phyloP scores from a whole-genome alignment of 1,284 basidiomycete species.

The Tilletia walkeri region DNA sequence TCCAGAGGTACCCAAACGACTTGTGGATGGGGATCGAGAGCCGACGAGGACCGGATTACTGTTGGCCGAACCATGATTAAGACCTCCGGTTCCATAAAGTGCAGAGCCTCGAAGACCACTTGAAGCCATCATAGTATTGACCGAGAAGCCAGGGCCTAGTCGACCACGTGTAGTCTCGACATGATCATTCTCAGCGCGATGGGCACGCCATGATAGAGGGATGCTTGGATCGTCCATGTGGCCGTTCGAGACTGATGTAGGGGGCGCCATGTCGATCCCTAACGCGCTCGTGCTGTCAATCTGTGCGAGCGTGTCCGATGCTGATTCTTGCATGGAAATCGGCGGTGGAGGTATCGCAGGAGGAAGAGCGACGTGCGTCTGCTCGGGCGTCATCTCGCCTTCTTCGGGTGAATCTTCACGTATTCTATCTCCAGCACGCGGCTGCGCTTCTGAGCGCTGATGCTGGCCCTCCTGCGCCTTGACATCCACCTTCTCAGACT shows the following conservation, averaged over 20 bases:
- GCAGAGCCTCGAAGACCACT: too few relatives aligned
- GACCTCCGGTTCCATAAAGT: too few relatives aligned
- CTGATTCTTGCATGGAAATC: too few relatives aligned
- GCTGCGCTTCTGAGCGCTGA: not conserved
- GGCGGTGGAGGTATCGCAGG: too few relatives aligned
- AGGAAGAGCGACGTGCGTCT: too few relatives aligned
- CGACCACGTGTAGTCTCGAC: not conserved
- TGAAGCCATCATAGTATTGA: not conserved
- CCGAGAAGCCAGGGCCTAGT: not conserved
- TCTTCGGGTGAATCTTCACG: constrained; percentile 5
- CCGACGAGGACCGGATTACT: not conserved
- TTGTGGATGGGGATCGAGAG: not conserved
- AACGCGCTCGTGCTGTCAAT: not conserved
- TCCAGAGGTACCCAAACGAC: not conserved
- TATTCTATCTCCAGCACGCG: not conserved
- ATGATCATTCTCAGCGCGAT: not conserved
- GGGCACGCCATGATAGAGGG: not conserved
- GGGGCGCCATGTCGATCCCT: not conserved
- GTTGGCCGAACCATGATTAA: not conserved
- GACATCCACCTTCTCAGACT: not conserved
- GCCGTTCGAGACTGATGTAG: not conserved
- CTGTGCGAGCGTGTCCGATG: too few relatives aligned
- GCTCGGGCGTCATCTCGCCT: constrained; percentile 13
- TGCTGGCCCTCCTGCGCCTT: not conserved
- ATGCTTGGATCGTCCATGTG: not conserved